phyloP scores from a whole-genome alignment of 768 basidiomycete species.

The Gloeostereum incarnatum region DNA sequence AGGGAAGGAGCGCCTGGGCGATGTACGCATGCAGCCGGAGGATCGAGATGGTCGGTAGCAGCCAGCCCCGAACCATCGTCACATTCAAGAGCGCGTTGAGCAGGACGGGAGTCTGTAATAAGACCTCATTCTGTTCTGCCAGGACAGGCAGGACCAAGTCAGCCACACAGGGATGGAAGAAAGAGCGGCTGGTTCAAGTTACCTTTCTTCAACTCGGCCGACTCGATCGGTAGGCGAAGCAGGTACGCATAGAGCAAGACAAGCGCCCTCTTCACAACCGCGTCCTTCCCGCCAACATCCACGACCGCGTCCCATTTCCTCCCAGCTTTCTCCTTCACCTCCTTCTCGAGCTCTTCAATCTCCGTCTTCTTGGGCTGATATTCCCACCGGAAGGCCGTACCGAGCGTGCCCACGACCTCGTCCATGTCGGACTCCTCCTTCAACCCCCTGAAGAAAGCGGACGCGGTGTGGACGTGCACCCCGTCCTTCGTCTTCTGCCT shows the following conservation, averaged over 20 bases:
- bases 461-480: slow-evolving; percentile 70
- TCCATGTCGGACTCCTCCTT: slow-evolving; percentile 69
- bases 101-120: slow-evolving; percentile 64
- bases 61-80: slow-evolving; percentile 82
- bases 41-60: slow-evolving; percentile 63
- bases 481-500: slow-evolving; percentile 89
- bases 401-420: slow-evolving; percentile 65
- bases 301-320: slow-evolving; percentile 46
- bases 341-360: slow-evolving; percentile 30
- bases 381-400: slow-evolving; percentile 59
- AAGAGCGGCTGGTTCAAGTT: no score
- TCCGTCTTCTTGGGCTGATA: slow-evolving; percentile 19
- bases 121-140: slow-evolving; percentile 60
- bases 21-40: slow-evolving; percentile 82
- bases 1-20: slow-evolving; percentile 72
- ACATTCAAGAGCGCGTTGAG: slow-evolving; percentile 79
- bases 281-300: slow-evolving; percentile 28
- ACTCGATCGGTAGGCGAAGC: slow-evolving; percentile 51
- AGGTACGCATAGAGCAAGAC: slow-evolving; percentile 81
- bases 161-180: neutral
- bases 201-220: slow-evolving; percentile 56
- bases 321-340: slow-evolving; percentile 38
- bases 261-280: slow-evolving; percentile 44
- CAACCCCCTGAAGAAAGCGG: slow-evolving; percentile 81
- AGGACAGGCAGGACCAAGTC: slow-evolving; percentile 4